Evolutionary conservation across 2,329 filamentous ascomycete species (phyloP).

Genomic region (Colletotrichum higginsianum): DNA sequence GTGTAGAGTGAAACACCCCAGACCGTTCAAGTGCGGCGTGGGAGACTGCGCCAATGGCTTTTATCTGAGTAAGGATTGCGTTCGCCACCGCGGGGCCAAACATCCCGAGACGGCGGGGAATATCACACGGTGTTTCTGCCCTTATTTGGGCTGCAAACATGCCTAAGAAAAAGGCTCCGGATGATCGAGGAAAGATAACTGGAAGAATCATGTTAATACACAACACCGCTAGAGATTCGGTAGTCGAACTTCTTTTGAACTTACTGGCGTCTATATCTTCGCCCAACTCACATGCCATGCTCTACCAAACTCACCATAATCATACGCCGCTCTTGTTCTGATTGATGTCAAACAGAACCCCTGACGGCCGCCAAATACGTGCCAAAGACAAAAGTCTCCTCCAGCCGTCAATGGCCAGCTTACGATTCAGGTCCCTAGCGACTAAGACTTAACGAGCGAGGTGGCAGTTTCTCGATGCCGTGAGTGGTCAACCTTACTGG

Average conservation of each 20-base stretch:
- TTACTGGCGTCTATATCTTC: not conserved
- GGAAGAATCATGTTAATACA: constrained; percentile 15
- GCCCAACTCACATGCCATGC: constrained; percentile 1
- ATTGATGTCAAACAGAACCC: not conserved
- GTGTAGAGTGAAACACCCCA: constrained; percentile 7
- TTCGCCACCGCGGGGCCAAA: constrained; percentile 18
- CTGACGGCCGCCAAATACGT: not conserved
- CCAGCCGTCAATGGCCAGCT: constrained; percentile 13
- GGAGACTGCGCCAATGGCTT: constrained; percentile 25
- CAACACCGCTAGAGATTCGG: not conserved
- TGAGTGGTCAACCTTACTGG: constrained; percentile 31
- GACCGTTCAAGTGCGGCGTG: constrained; percentile 27
- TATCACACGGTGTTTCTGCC: constrained; percentile 21
- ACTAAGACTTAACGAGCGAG: constrained; percentile 4
- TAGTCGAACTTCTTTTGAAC: too few species aligned
- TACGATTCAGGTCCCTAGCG: not conserved
- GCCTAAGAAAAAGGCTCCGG: not conserved
- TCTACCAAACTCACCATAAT: too few species aligned
- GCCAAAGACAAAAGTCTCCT: not conserved
- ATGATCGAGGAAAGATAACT: constrained; percentile 11
- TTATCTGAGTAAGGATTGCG: constrained; percentile 27
- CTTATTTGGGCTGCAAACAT: constrained; percentile 20
- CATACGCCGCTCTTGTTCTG: too few species aligned
- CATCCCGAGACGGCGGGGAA: not conserved
- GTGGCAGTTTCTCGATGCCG: not conserved